phyloP scores from a whole-genome alignment of 1,284 basidiomycete species.

The Ceratobasidium sp. region DNA sequence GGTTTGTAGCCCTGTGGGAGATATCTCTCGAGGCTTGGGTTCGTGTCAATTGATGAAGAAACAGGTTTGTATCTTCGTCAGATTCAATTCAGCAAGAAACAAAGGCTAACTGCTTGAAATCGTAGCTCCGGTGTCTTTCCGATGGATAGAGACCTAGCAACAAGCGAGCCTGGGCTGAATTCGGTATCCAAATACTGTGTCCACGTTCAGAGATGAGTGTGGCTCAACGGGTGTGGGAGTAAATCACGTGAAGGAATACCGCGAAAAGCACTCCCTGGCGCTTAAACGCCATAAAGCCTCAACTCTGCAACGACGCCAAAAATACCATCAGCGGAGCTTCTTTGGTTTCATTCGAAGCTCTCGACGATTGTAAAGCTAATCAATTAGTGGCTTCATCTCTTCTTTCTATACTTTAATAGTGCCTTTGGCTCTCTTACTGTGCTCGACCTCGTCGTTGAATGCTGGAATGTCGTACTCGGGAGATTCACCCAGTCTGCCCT shows the following conservation, averaged over 20 bases:
- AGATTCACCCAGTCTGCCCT: not conserved
- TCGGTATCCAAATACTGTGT: too few species aligned
- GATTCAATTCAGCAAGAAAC: too few species aligned
- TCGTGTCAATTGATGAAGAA: too few species aligned
- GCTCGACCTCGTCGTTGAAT: not conserved
- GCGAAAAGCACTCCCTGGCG: slow-evolving; percentile 15
- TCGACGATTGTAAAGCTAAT: not conserved
- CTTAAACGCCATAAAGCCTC: slow-evolving; percentile 37
- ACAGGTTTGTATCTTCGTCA: too few species aligned
- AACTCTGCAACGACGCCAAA: not conserved
- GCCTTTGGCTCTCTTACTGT: not conserved
- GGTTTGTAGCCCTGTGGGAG: too few species aligned
- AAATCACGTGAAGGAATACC: not conserved
- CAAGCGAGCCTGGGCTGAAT: too few species aligned
- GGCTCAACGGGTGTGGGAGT: not conserved
- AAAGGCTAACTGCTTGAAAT: too few species aligned
- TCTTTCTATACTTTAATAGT: not conserved
- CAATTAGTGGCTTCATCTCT: not conserved
- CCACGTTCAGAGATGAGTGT: not conserved
- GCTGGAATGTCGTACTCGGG: too few species aligned
- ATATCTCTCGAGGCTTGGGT: too few species aligned
- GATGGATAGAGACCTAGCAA: too few species aligned
- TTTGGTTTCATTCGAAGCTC: not conserved
- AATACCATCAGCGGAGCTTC: not conserved
- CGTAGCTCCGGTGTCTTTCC: too few species aligned